Conservation (phyloP, 1,284 basidiomycete genomes). For the Athelia psychrophila region DNA sequence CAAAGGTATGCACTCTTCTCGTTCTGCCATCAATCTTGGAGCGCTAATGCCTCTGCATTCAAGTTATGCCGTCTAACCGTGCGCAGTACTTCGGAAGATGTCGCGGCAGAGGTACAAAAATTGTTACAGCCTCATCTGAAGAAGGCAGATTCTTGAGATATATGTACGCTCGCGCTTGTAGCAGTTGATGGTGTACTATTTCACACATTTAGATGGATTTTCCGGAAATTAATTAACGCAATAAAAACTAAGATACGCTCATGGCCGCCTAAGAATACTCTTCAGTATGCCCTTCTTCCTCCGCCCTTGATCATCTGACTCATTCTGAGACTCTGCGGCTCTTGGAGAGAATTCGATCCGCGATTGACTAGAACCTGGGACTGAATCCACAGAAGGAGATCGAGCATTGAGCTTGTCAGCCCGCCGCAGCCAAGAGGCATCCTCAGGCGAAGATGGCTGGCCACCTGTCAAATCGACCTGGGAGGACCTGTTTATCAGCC, state of each 20-base stretch:
- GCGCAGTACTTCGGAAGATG: conserved; percentile 92
- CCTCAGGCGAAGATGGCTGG: conserved; percentile 1
- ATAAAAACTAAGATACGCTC: background rate
- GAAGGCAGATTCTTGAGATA: conserved; percentile 14
- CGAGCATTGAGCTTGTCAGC: conserved; percentile 25
- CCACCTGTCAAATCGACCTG: background rate
- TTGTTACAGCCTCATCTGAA: conserved; percentile 57
- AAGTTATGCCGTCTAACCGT: conserved; percentile 93
- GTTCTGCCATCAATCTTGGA: background rate
- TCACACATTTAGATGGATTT: too few relatives aligned
- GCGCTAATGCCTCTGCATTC: background rate
- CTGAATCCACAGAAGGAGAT: conserved; percentile 45
- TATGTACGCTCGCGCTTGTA: background rate
- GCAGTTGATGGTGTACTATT: background rate
- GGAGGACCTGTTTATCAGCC: background rate
- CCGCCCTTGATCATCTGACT: conserved; percentile 22
- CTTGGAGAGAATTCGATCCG: background rate
- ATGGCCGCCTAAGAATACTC: conserved; percentile 19
- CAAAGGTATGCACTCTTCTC: conserved; percentile 61
- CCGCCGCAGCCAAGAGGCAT: background rate
- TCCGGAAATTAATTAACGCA: background rate
- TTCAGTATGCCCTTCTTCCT: conserved; percentile 35
- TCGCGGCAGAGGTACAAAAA: conserved; percentile 79
- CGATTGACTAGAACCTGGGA: conserved; percentile 22
- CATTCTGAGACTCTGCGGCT: conserved; percentile 5